Evolutionary conservation across 2,329 filamentous ascomycete genomes (phyloP).

Genomic region (Cordyceps militaris): DNA sequence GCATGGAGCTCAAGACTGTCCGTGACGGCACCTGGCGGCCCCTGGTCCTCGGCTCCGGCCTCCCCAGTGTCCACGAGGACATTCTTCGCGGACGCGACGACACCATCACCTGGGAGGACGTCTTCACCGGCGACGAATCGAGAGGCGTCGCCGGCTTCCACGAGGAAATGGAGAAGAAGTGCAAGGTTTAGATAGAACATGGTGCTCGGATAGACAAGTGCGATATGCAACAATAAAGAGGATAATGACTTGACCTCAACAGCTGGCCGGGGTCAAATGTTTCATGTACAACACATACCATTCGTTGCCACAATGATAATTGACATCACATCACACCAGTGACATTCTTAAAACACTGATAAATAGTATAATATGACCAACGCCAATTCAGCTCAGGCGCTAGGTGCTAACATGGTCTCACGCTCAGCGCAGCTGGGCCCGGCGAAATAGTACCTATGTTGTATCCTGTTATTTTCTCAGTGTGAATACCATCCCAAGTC

Average conservation of each 20-base stretch:
- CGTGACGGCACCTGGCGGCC: conserved; percentile 75
- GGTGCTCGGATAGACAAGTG: not conserved
- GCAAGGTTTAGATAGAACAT: conserved; percentile 53
- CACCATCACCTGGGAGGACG: conserved; percentile 85
- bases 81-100: conserved; percentile 75
- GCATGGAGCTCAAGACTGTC: conserved; percentile 92
- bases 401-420: not conserved
- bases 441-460: not conserved
- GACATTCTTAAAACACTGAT: not conserved
- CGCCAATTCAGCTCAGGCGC: not conserved
- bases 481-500: not conserved
- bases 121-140: conserved; percentile 74
- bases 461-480: not conserved
- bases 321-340: not conserved
- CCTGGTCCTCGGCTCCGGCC: conserved; percentile 52
- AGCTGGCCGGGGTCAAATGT: not conserved
- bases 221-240: not conserved
- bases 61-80: conserved; percentile 75
- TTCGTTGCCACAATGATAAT: not conserved
- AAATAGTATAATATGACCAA: not conserved
- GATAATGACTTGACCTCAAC: not conserved
- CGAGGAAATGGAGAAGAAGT: conserved; percentile 87
- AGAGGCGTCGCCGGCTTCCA: conserved; percentile 68
- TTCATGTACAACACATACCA: conserved; percentile 4
- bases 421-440: not conserved